Conservation (phyloP, 1,284 basidiomycete species). For the Ceratobasidium sp. region DNA sequence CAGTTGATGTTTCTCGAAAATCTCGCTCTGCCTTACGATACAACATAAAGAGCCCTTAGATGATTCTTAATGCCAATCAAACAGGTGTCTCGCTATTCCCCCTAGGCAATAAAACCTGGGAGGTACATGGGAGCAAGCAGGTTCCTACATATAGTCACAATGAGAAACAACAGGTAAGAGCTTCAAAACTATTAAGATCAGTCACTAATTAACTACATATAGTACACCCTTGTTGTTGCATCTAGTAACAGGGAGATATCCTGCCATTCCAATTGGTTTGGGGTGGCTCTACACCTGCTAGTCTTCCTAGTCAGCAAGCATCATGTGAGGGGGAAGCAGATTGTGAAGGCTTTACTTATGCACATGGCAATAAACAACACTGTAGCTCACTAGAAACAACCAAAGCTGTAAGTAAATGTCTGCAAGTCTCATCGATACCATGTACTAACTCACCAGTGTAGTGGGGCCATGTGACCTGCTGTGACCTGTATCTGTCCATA, state of each 20-base stretch:
- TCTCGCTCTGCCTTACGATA: background rate
- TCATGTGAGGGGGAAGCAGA: background rate
- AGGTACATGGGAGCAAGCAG: background rate
- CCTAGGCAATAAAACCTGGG: conserved; percentile 19
- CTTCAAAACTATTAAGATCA: background rate
- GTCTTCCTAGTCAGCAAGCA: background rate
- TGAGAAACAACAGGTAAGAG: conserved; percentile 8
- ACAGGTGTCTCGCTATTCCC: conserved; percentile 2
- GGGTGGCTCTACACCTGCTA: background rate
- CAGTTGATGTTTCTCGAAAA: background rate
- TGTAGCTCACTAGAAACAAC: conserved; percentile 17
- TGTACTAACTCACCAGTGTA: background rate
- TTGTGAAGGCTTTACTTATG: background rate
- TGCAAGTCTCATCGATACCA: background rate
- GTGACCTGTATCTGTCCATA: background rate
- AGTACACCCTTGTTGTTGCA: conserved; percentile 12
- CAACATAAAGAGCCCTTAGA: background rate
- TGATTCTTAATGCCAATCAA: conserved; percentile 15
- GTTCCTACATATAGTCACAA: background rate
- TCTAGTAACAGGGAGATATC: conserved; percentile 10
- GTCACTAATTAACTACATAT: background rate
- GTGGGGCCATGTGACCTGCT: background rate
- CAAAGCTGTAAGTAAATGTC: background rate
- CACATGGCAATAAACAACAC: conserved; percentile 7
- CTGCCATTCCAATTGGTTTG: conserved; percentile 26